phyloP scores from a whole-genome alignment of 768 basidiomycete species.

The Cystobasidium tubakii region DNA sequence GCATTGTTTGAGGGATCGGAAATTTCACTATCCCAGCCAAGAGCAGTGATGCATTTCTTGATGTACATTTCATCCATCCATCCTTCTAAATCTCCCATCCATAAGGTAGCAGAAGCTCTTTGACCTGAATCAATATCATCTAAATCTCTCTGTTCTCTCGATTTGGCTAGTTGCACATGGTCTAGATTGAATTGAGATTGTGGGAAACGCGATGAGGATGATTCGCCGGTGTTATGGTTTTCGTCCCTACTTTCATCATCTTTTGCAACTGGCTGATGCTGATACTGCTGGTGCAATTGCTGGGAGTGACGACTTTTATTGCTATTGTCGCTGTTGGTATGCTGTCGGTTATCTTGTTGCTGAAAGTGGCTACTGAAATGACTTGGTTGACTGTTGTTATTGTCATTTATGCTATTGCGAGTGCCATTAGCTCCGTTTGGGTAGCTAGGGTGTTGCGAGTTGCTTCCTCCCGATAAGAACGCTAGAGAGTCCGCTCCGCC shows the following conservation, averaged over 20 bases:
- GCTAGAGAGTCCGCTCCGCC: background rate
- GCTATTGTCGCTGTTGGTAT: background rate
- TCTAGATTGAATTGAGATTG: conserved; percentile 36
- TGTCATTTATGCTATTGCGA: conserved; percentile 51
- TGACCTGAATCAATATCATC: conserved; percentile 36
- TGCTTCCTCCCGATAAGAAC: background rate
- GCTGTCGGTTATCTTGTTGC: background rate
- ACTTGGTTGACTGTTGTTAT: background rate
- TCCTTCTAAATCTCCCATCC: conserved; percentile 81
- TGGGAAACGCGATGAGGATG: conserved; percentile 62
- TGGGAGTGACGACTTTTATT: background rate
- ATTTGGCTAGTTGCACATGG: conserved; percentile 35
- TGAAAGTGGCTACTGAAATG: background rate
- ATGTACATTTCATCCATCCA: conserved; percentile 98
- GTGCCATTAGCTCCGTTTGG: background rate
- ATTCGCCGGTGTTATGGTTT: conserved; percentile 56
- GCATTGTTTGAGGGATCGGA: background rate
- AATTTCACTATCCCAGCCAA: conserved; percentile 24
- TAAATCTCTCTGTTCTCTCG: conserved; percentile 27
- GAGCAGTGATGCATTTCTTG: conserved; percentile 52
- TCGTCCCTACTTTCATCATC: background rate
- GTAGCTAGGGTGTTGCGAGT: background rate
- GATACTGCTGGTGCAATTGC: background rate
- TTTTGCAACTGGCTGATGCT: background rate
- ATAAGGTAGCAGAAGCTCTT: conserved; percentile 52